Conservation (phyloP, 495 filamentous ascomycete genomes). For the Clavariopsis aquatica region DNA sequence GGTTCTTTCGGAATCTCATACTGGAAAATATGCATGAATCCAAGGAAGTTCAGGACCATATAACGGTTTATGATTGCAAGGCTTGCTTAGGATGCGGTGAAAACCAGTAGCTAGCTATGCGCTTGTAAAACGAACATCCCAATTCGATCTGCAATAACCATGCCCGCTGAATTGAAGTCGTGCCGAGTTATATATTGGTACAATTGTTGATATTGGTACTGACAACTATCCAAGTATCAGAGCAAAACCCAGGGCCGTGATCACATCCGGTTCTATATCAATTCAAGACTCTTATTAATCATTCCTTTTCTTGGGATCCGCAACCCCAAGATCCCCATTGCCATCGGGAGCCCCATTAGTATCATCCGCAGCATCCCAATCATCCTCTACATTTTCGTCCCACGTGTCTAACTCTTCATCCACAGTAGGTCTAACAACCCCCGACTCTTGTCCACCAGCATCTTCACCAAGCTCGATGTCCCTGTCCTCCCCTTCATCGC, state of each 20-base stretch:
- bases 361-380: slow-evolving; percentile 58
- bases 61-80: slow-evolving; percentile 28
- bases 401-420: slow-evolving; percentile 80
- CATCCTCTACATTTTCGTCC: slow-evolving; percentile 76
- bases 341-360: slow-evolving; percentile 8
- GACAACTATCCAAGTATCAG: not conserved
- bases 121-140: slow-evolving; percentile 33
- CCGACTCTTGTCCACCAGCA: slow-evolving; percentile 38
- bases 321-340: slow-evolving; percentile 26
- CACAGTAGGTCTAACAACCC: slow-evolving; percentile 47
- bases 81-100: slow-evolving; percentile 13
- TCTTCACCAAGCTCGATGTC: slow-evolving; percentile 50
- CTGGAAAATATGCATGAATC: slow-evolving; percentile 35
- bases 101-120: slow-evolving; percentile 23
- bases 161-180: not conserved
- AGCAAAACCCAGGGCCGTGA: slow-evolving; percentile 1
- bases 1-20: slow-evolving; percentile 36
- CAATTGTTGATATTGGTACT: slow-evolving; percentile 7
- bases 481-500: slow-evolving; percentile 53
- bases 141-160: slow-evolving; percentile 26
- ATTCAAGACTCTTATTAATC: slow-evolving; percentile 16
- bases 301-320: slow-evolving; percentile 31
- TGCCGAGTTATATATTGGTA: not conserved
- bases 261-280: not conserved
- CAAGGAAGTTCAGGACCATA: slow-evolving; percentile 17